A percentile compares a stretch with the other conserved stretches of the same genome.
Evolutionary conservation across 352 stramenopile genomes (phyloP).

Genomic region (Phytophthora pinifolia): DNA sequence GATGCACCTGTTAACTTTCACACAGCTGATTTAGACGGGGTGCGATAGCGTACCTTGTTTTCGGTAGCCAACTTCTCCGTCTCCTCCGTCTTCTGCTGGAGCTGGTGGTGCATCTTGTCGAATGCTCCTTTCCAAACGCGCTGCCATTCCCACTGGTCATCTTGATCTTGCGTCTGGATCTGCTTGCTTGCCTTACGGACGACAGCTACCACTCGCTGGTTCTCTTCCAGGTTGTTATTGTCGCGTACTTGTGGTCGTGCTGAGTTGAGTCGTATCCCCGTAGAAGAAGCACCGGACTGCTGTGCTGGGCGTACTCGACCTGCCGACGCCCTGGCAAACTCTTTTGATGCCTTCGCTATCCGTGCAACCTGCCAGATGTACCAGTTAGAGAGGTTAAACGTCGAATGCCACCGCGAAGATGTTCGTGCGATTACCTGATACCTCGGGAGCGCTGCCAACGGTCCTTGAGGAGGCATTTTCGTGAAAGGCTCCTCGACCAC

Average conservation of each 20-base stretch:
- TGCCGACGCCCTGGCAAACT: not conserved
- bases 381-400: not conserved
- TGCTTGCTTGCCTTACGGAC: constrained; percentile 44
- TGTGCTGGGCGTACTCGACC: constrained; percentile 1
- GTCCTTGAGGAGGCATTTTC: constrained; percentile 64
- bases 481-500: constrained; percentile 54
- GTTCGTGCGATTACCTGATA: constrained; percentile 33
- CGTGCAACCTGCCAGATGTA: constrained; percentile 26
- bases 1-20: not conserved
- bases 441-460: constrained; percentile 46
- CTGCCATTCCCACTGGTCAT: constrained; percentile 74
- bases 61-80: constrained; percentile 35
- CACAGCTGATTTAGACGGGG: not conserved
- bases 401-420: too few species aligned
- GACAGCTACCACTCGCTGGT: not conserved
- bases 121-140: constrained; percentile 73
- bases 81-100: constrained; percentile 35
- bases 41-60: constrained; percentile 38
- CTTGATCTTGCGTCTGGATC: constrained; percentile 57
- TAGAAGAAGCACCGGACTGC: not conserved
- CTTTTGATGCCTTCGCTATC: constrained; percentile 14
- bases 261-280: not conserved
- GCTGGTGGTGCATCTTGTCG: constrained; percentile 50
- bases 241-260: not conserved
- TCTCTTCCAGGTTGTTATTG: constrained; percentile 16